A percentile compares a stretch with the other conserved stretches of the same genome.
phyloP scores from a whole-genome alignment of 2,329 filamentous ascomycete species.

The Claviceps quebecensis region DNA sequence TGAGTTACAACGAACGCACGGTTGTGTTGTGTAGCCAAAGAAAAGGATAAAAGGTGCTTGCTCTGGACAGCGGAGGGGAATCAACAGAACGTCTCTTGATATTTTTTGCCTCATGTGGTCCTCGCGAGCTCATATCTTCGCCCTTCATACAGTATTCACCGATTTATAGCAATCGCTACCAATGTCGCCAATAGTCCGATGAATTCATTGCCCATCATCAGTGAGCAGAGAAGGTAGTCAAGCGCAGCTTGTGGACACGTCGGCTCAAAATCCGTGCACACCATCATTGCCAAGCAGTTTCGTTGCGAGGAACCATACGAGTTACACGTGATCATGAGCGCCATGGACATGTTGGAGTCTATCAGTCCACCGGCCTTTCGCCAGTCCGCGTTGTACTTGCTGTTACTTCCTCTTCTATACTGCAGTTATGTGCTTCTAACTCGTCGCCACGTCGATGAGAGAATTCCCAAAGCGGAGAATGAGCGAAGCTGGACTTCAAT shows the following conservation, averaged over 20 bases:
- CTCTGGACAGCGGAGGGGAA: neutral
- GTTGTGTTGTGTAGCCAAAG: neutral
- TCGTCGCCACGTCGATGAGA: neutral
- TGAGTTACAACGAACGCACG: neutral
- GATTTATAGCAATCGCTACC: neutral
- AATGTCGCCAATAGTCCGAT: neutral
- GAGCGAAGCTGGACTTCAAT: neutral
- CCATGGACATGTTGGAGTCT: neutral
- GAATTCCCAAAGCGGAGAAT: neutral
- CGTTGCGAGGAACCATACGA: neutral
- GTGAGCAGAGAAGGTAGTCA: neutral
- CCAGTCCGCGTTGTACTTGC: neutral
- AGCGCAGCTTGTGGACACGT: neutral
- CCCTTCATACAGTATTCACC: neutral
- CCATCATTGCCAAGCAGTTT: neutral
- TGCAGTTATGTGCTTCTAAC: neutral
- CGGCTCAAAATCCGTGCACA: neutral
- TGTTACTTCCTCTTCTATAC: neutral
- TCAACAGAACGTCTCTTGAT: neutral
- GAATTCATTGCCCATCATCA: neutral
- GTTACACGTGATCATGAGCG: neutral
- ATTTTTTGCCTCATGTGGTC: neutral
- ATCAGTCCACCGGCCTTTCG: neutral
- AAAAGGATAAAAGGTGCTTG: neutral
- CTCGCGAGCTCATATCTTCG: neutral